Evolutionary conservation across 768 basidiomycete genomes (phyloP), one percentile per base, ranked within the genome.

Genomic region (Termitomyces sp.): DNA sequence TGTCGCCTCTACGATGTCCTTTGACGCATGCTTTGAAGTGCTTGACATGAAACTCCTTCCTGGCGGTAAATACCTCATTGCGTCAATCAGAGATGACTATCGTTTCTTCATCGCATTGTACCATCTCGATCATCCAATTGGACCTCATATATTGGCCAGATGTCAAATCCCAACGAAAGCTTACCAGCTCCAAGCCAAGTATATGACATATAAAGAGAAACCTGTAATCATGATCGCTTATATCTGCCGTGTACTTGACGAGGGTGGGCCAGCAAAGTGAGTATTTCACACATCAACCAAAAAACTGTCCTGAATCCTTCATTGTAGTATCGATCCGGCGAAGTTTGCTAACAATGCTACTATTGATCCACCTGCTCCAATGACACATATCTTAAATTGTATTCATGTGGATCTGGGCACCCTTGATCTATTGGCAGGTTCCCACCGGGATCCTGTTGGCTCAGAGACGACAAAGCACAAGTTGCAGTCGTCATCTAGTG

Each of bases 21-120:
- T 78, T 8, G 56, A 59, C 14, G 64, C 72, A 0, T 71, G 74
- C 64, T 77, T 69, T 66, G 71, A 71, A 61, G 78, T 76, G 61
- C 76, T 74, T 67, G 85, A 72, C 45, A 81, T 89, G 76, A 77
- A 74, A 37, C 67, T 87, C 27, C 76, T 88, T 10, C 84, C 88
- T 6, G 88, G 88, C 1, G 86, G 88, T 22, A 86, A 84, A 62
- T 87, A 85, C 60, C 79, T 89, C 61, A 71, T 88, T 36, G 83
- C 85, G 0, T 88, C 86, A 10, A 79, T 82, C 5, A 75, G 72
- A 61, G 81, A 85, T 64, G 74, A 72, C 53, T 73, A 71, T 34
- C 75, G 76, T 37, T 86, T 81, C 65, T 80, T 76, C 44, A 67
- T 90, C 30, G 68, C 77, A 13, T 69, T 89, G 1, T 88, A 78